These are phyloP conservation scores for Chionographis japonica DNA, from an alignment of 106 monocot genomes.

Conservation along the genomic window DNA sequence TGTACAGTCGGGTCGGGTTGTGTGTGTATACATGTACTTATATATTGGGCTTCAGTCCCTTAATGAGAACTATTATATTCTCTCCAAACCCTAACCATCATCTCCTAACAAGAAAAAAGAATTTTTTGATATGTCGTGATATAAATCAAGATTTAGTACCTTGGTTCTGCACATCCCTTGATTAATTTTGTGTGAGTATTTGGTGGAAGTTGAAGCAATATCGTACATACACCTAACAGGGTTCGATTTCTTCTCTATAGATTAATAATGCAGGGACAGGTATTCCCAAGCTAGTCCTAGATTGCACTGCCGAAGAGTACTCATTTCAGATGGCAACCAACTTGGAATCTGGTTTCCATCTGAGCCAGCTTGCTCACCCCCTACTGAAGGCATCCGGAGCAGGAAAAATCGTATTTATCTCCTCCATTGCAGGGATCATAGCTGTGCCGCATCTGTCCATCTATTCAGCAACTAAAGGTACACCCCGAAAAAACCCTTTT, in stretches of 20 bases:
- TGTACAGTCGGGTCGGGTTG: too few species aligned
- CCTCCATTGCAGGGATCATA: constrained; percentile 8
- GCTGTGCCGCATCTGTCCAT: neutral
- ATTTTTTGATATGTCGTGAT: too few species aligned
- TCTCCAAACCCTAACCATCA: too few species aligned
- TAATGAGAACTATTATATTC: too few species aligned
- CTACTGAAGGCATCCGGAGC: constrained; percentile 24
- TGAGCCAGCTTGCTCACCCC: constrained; percentile 34
- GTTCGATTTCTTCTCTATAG: neutral
- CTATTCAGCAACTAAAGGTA: constrained; percentile 24
- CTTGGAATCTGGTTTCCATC: constrained; percentile 34
- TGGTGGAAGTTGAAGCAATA: too few species aligned
- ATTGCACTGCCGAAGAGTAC: constrained; percentile 16
- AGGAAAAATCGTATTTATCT: constrained; percentile 26
- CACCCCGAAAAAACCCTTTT: neutral
- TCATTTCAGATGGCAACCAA: constrained; percentile 18
- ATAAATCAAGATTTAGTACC: too few species aligned
- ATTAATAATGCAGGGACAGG: constrained; percentile 23
- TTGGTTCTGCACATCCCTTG: too few species aligned
- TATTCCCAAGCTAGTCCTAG: constrained; percentile 12
- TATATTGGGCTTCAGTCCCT: too few species aligned
- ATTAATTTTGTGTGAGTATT: too few species aligned
- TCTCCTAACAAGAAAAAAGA: too few species aligned
- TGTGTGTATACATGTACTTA: too few species aligned
- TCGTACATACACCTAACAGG: too few species aligned